phyloP scores from a whole-genome alignment of 2,329 filamentous ascomycete genomes.

The Aureobasidium sp. region DNA sequence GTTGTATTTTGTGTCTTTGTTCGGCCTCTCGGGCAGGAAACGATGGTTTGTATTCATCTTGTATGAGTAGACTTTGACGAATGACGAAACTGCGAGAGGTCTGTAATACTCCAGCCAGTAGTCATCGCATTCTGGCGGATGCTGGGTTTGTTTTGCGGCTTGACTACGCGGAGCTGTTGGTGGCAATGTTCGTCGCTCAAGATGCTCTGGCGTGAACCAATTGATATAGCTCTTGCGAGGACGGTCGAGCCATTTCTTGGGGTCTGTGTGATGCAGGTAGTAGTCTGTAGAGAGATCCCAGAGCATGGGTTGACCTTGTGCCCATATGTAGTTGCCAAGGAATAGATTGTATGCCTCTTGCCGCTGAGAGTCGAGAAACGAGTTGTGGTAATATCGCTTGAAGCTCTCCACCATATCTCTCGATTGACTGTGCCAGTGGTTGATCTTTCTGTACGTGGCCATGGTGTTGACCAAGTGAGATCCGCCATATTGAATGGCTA shows the following conservation, averaged over 20 bases:
- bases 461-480: constrained; percentile 98
- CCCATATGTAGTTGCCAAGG: constrained; percentile 88
- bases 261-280: constrained; percentile 86
- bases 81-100: constrained; percentile 76
- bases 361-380: constrained; percentile 92
- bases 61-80: constrained; percentile 85
- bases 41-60: constrained; percentile 85
- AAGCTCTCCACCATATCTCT: constrained; percentile 99
- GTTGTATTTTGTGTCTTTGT: constrained; percentile 61
- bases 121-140: constrained; percentile 57
- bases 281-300: constrained; percentile 96
- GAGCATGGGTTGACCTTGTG: constrained; percentile 82
- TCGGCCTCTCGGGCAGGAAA: constrained; percentile 66
- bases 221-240: constrained; percentile 65
- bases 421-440: constrained; percentile 96
- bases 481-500: constrained; percentile 93
- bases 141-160: background rate
- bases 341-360: constrained; percentile 98
- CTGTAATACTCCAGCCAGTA: constrained; percentile 98
- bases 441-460: constrained; percentile 98
- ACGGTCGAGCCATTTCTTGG: constrained; percentile 60
- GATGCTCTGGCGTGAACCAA: constrained; percentile 73
- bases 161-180: constrained; percentile 32
- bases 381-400: constrained; percentile 98
- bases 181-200: constrained; percentile 56